Evolutionary conservation across 2,329 filamentous ascomycete species (phyloP), one percentile per base, ranked within the genome.

Genomic region (Pseudogymnoascus destructans): DNA sequence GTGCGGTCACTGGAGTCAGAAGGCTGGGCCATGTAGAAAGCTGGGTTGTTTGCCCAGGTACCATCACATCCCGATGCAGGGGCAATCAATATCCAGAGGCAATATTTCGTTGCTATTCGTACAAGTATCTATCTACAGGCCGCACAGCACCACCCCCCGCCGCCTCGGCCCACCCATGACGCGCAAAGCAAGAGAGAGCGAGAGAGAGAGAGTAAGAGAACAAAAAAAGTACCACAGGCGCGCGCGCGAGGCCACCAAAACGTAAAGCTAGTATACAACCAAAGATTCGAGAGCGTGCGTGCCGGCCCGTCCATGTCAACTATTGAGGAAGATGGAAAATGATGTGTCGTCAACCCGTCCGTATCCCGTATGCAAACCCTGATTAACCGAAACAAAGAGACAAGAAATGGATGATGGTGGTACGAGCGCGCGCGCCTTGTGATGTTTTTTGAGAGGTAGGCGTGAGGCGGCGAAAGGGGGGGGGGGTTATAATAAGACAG

Each of bases 71-170:
- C 3, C 7, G 46, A 27, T 52, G 46, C 46, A 52, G 46, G 25
- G 46, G 46, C 23, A 52, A 1, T 21, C 21, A 23, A n/a, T 17
- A 13, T 27, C 42, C 21, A 52, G 25, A 52, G 46, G 23, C 46
- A 52, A 52, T 52, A 9, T 52, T 42, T 52, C 46, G 46, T 52
- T 52, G 46, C 46, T 52, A 52, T 52, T 52, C 46, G 46, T 52
- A 52, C 46, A 52, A 52, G 46, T 52, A 52, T 52, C 46, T 52
- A 52, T 52, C 46, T 52, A 52, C 46, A 52, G 30, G 46, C 46
- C 46, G 46, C 46, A 52, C 46, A 52, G 46, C 46, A 52, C 46
- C 21, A 13, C 17, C 23, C 23, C n/a, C 10, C 38, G 38, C 38
- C 40, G 40, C 40, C 21, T 15, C 7, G 6, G 21, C 42, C 46